A percentile compares a stretch with the other conserved stretches of the same genome.
Evolutionary conservation across 345 rosid species (phyloP).

Genomic region (Trapa incisa): DNA sequence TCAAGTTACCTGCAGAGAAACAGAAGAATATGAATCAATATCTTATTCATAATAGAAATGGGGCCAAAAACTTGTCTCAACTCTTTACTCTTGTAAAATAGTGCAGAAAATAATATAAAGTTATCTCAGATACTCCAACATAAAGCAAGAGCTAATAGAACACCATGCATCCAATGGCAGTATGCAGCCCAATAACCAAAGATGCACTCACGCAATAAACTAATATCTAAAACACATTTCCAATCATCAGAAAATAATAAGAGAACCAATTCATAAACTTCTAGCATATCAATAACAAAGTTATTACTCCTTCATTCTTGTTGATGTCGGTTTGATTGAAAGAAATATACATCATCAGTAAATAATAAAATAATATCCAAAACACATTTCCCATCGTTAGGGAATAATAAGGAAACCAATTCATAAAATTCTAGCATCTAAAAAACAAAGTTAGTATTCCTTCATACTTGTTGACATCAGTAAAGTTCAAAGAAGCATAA

Average conservation of each 20-base stretch:
- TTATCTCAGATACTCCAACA: neutral
- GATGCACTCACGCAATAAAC: neutral
- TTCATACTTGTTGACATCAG: neutral
- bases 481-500: neutral
- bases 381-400: neutral
- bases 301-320: neutral
- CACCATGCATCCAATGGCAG: neutral
- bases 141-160: neutral
- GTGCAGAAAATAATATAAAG: neutral
- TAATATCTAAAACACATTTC: neutral
- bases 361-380: neutral
- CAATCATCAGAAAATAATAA: neutral
- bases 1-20: slow-evolving; percentile 32
- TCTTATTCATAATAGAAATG: neutral
- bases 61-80: neutral
- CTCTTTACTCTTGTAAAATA: neutral
- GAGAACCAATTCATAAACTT: neutral
- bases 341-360: too few relatives aligned
- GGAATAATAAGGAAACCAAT: neutral
- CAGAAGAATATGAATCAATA: slow-evolving; percentile 9
- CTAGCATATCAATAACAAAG: neutral
- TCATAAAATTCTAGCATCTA: neutral
- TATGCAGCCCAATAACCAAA: neutral
- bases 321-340: neutral
- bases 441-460: neutral